These are phyloP conservation scores for Potentilla sterilis DNA, from an alignment of 306 rosid species.

Conservation along the genomic window DNA sequence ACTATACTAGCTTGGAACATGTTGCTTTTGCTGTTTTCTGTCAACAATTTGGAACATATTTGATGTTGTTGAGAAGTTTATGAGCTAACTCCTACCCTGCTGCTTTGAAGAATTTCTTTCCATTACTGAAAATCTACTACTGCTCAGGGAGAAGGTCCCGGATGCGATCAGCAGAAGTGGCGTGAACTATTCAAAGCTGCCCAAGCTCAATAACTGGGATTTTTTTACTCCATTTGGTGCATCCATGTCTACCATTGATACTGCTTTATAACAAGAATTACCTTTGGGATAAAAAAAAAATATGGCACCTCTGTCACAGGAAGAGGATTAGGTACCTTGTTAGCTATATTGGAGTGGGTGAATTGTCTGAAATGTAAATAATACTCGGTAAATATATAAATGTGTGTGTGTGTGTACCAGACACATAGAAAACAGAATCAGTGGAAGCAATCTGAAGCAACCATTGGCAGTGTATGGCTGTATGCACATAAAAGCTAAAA, in stretches of 20 bases:
- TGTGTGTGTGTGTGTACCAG: neutral
- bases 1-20: neutral
- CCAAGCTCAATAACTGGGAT: slow-evolving; percentile 16
- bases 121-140: slow-evolving; percentile 9
- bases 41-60: neutral
- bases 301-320: neutral
- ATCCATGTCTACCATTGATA: neutral
- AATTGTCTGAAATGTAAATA: slow-evolving; percentile 1
- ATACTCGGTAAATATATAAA: neutral
- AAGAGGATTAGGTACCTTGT: neutral
- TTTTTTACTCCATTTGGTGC: neutral
- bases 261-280: slow-evolving; percentile 6
- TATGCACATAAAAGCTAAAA: too few species aligned
- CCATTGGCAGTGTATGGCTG: too few species aligned
- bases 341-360: neutral
- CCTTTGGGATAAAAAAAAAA: neutral
- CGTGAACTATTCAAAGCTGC: slow-evolving; percentile 61
- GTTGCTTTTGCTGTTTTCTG: neutral
- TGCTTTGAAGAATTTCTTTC: neutral
- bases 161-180: slow-evolving; percentile 69
- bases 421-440: too few species aligned
- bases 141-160: slow-evolving; percentile 89
- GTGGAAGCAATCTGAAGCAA: too few species aligned
- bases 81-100: neutral
- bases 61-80: neutral